Evolutionary conservation across 1,284 basidiomycete genomes (phyloP).

Genomic region (Cryptococcus floricola): DNA sequence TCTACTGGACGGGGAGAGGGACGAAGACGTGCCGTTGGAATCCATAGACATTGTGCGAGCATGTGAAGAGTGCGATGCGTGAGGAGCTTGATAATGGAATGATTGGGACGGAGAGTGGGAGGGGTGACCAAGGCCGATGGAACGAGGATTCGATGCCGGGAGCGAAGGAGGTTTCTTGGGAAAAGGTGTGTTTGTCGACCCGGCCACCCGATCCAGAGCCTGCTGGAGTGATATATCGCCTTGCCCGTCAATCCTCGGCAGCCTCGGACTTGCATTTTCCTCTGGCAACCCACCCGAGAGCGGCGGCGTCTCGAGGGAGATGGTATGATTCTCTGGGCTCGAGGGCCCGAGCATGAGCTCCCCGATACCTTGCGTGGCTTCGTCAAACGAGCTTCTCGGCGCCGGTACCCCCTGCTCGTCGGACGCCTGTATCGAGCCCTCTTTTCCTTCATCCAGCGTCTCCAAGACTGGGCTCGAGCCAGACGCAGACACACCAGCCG

Average conservation of each 20-base stretch:
- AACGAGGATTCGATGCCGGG: not conserved
- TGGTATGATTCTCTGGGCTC: not conserved
- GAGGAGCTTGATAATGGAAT: not conserved
- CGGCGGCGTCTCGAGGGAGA: not conserved
- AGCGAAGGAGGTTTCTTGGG: not conserved
- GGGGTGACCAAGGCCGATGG: slow-evolving; percentile 21
- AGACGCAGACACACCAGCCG: too few species aligned
- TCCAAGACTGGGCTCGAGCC: too few species aligned
- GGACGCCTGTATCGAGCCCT: too few species aligned
- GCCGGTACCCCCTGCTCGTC: too few species aligned
- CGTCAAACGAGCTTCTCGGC: slow-evolving; percentile 7
- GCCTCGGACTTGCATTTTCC: not conserved
- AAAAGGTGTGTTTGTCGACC: not conserved
- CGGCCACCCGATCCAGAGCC: slow-evolving; percentile 14
- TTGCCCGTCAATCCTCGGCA: slow-evolving; percentile 7
- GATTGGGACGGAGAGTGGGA: slow-evolving; percentile 5
- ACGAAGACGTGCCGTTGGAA: slow-evolving; percentile 3
- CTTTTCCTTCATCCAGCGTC: too few species aligned
- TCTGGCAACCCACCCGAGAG: not conserved
- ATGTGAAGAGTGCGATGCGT: not conserved
- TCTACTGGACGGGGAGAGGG: slow-evolving; percentile 7
- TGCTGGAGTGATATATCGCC: slow-evolving; percentile 14
- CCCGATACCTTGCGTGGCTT: slow-evolving; percentile 26
- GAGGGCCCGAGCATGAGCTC: slow-evolving; percentile 30
- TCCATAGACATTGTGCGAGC: not conserved